A percentile compares a stretch with the other conserved stretches of the same genome.
Evolutionary conservation across 2,329 filamentous ascomycete genomes (phyloP).

Genomic region (Aspergillus viridinutans): DNA sequence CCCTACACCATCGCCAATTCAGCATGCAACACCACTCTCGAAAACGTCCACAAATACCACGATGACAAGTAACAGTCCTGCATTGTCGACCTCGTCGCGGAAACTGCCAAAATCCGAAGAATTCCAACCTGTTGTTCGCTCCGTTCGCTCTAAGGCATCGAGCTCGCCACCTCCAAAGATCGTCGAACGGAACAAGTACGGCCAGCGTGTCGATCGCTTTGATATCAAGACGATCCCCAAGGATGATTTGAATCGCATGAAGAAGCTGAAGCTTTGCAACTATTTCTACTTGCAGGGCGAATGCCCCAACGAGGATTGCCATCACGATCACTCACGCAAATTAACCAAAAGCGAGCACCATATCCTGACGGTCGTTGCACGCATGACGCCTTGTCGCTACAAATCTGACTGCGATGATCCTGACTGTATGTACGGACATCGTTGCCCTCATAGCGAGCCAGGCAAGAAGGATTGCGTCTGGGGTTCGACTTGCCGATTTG

Average conservation of each 20-base stretch:
- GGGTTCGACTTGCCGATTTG: conserved; percentile 56
- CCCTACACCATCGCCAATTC: conserved; percentile 36
- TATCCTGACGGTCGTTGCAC: conserved; percentile 55
- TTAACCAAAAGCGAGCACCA: conserved; percentile 51
- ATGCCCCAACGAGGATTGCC: conserved; percentile 54
- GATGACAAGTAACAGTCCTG: conserved; percentile 30
- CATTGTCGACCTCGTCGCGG: conserved; percentile 33
- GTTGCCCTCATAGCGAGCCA: conserved; percentile 53
- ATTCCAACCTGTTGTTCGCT: conserved; percentile 34
- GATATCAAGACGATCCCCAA: conserved; percentile 49
- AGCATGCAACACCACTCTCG: conserved; percentile 26
- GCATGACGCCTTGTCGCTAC: conserved; percentile 60
- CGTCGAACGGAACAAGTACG: conserved; percentile 55
- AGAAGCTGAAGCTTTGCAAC: conserved; percentile 61
- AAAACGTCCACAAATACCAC: conserved; percentile 40
- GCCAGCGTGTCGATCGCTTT: conserved; percentile 56
- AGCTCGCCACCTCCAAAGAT: conserved; percentile 25
- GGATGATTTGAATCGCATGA: conserved; percentile 56
- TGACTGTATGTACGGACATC: conserved; percentile 62
- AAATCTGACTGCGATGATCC: conserved; percentile 55
- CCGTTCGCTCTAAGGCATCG: conserved; percentile 35
- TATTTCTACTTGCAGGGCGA: conserved; percentile 56
- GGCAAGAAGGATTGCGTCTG: conserved; percentile 55
- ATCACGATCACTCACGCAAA: conserved; percentile 51
- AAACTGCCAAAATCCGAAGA: conserved; percentile 35